These are phyloP conservation scores for Reutealis trisperma DNA, from an alignment of 345 rosid species.

Conservation along the genomic window DNA sequence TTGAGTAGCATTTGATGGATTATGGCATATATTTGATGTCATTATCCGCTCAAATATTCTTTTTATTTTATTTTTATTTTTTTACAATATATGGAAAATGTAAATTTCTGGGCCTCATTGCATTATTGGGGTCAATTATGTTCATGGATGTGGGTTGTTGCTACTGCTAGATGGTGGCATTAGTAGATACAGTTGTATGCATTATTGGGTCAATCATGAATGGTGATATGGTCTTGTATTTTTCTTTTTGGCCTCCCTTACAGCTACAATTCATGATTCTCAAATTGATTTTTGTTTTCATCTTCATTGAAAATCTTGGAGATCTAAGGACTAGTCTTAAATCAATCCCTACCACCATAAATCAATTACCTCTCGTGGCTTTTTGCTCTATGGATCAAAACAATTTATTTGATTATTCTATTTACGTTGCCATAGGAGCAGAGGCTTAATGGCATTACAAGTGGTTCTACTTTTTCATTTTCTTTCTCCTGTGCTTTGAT, in stretches of 20 bases:
- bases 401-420: too few species aligned
- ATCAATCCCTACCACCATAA: background rate
- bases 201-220: conserved; percentile 8
- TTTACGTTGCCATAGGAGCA: background rate
- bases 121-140: conserved; percentile 16
- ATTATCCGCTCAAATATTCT: conserved; percentile 22
- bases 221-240: background rate
- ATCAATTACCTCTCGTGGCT: background rate
- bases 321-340: background rate
- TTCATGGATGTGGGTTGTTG: conserved; percentile 6
- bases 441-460: conserved; percentile 16
- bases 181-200: conserved; percentile 13
- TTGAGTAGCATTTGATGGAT: conserved; percentile 28
- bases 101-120: background rate
- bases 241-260: background rate
- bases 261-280: background rate
- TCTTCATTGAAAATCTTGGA: background rate
- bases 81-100: background rate
- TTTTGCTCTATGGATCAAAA: background rate
- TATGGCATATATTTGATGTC: conserved; percentile 35
- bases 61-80: background rate
- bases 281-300: background rate
- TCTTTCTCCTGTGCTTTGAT: conserved; percentile 12
- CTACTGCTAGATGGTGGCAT: conserved; percentile 6
- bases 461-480: conserved; percentile 10